phyloP scores from a whole-genome alignment of 352 stramenopile species.

The Halophytophthora polymorphica region DNA sequence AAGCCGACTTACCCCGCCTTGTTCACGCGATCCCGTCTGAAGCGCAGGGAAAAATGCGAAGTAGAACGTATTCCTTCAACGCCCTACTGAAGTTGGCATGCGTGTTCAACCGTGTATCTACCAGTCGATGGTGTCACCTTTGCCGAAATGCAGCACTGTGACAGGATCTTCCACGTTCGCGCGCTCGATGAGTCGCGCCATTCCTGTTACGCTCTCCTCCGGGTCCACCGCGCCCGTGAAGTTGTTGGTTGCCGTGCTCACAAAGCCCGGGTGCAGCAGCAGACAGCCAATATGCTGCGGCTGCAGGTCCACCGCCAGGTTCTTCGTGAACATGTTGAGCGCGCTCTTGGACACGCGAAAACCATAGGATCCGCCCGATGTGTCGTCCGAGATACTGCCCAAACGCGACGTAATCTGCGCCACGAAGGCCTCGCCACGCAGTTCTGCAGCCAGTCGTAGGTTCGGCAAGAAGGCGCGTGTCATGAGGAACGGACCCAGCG shows the following conservation, averaged over 20 bases:
- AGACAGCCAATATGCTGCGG: constrained; percentile 37
- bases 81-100: too few species aligned
- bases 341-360: constrained; percentile 71
- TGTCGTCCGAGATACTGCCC: constrained; percentile 45
- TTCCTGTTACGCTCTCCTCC: constrained; percentile 36
- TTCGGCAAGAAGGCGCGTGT: constrained; percentile 44
- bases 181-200: constrained; percentile 30
- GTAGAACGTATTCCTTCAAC: too few species aligned
- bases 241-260: constrained; percentile 40
- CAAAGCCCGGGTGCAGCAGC: constrained; percentile 49
- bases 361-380: constrained; percentile 34
- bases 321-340: constrained; percentile 63
- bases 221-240: constrained; percentile 27
- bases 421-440: constrained; percentile 29
- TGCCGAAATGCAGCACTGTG: constrained; percentile 44
- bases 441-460: constrained; percentile 24
- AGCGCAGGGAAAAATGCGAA: too few species aligned
- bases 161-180: constrained; percentile 31
- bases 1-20: too few species aligned
- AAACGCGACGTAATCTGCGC: constrained; percentile 48
- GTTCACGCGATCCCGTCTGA: too few species aligned
- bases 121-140: constrained; percentile 54
- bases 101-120: too few species aligned
- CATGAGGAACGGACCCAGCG: constrained; percentile 51
- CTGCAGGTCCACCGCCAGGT: constrained; percentile 45